Evolutionary conservation across 164 flowering plant genomes (phyloP).

Genomic region (Annona cherimola): DNA sequence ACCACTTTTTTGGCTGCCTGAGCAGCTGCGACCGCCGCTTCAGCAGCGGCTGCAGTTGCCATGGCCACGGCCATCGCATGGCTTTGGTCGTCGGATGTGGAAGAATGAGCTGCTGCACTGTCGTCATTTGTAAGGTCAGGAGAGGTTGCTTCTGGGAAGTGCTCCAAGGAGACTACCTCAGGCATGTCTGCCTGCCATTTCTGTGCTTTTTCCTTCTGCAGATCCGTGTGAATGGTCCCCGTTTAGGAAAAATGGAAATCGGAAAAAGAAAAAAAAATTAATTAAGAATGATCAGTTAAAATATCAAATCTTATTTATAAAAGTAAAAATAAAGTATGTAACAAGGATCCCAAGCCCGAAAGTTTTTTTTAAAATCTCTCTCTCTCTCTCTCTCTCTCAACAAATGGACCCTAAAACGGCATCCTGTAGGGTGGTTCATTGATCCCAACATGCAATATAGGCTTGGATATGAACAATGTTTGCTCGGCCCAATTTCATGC

Average conservation of each 20-base stretch:
- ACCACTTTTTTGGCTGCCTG: conserved; percentile 90
- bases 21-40: conserved; percentile 90
- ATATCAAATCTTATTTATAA: no score
- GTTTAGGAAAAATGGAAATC: neutral
- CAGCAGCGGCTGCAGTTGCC: conserved; percentile 92
- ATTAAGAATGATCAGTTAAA: no score
- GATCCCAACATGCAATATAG: no score
- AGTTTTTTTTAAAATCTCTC: no score
- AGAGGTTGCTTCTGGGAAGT: conserved; percentile 74
- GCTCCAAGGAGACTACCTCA: conserved; percentile 75
- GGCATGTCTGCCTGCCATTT: conserved; percentile 61
- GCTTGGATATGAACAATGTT: no score
- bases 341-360: no score
- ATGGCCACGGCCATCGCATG: conserved; percentile 83
- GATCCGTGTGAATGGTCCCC: neutral
- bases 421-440: no score
- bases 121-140: conserved; percentile 55
- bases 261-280: neutral
- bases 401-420: no score
- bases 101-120: conserved; percentile 37
- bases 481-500: no score
- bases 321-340: no score
- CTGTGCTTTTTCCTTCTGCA: conserved; percentile 50
- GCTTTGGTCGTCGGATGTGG: conserved; percentile 40
- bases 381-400: no score